Evolutionary conservation across 2,329 filamentous ascomycete species (phyloP).

Genomic region (Scortechinia acanthostroma): DNA sequence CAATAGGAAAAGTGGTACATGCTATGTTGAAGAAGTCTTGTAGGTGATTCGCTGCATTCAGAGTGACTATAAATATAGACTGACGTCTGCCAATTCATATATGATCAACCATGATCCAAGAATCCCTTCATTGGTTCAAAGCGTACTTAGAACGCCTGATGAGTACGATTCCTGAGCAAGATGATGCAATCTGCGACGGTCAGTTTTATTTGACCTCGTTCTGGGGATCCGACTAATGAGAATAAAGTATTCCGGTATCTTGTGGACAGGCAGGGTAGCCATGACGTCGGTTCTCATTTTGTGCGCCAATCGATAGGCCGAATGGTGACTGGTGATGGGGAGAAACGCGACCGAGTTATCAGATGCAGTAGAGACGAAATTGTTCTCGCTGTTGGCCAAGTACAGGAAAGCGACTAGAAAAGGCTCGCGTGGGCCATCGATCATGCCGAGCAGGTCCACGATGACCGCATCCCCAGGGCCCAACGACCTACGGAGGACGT

Average conservation of each 20-base stretch:
- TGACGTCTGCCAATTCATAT: too few relatives aligned
- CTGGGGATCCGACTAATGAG: not conserved
- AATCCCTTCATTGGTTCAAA: too few relatives aligned
- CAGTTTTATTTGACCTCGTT: not conserved
- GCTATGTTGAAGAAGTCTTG: too few relatives aligned
- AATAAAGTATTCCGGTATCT: not conserved
- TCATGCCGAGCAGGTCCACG: conserved; percentile 9
- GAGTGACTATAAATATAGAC: too few relatives aligned
- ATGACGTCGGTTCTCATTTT: not conserved
- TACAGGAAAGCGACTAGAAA: conserved; percentile 9
- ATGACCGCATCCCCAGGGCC: conserved; percentile 7
- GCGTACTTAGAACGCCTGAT: too few relatives aligned
- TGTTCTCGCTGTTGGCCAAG: conserved; percentile 8
- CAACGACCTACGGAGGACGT: conserved; percentile 7
- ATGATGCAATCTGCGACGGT: too few relatives aligned
- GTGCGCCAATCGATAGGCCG: not conserved
- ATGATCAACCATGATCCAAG: too few relatives aligned
- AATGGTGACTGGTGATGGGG: not conserved
- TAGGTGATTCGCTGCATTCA: too few relatives aligned
- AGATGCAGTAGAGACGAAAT: conserved; percentile 4
- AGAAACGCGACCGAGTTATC: not conserved
- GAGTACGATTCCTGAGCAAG: too few relatives aligned
- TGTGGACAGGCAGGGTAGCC: not conserved
- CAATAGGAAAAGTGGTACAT: too few relatives aligned
- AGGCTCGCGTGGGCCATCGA: conserved; percentile 9